A percentile compares a stretch with the other conserved stretches of the same genome.
phyloP scores from a whole-genome alignment of 208 protist genomes.

The Trichomonas vaginalis region DNA sequence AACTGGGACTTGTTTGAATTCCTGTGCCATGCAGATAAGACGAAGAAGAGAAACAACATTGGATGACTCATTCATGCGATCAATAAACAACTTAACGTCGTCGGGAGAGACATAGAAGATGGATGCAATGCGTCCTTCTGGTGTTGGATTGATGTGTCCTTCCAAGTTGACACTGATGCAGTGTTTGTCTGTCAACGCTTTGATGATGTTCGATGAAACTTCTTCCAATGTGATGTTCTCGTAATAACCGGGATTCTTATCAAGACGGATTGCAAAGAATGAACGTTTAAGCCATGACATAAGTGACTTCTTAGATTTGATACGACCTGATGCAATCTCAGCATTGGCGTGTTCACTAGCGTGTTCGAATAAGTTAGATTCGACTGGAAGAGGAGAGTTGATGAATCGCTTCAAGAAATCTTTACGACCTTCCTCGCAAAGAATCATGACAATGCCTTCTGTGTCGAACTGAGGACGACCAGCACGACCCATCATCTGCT shows the following conservation, averaged over 20 bases:
- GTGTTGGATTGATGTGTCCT: not conserved
- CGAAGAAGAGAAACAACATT: not conserved
- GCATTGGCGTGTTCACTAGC: slow-evolving; percentile 96
- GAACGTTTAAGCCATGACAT: not conserved
- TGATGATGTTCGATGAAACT: not conserved
- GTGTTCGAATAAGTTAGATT: slow-evolving; percentile 71
- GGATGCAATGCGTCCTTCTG: not conserved
- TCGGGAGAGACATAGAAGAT: not conserved
- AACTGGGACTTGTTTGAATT: slow-evolving; percentile 69
- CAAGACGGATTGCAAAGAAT: not conserved
- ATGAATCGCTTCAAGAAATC: slow-evolving; percentile 88
- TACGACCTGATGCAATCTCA: slow-evolving; percentile 67
- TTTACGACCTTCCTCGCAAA: slow-evolving; percentile 89
- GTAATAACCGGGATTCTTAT: slow-evolving; percentile 15
- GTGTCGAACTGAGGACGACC: slow-evolving; percentile 66
- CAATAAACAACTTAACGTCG: not conserved
- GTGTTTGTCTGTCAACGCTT: not conserved
- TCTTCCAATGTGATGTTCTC: not conserved
- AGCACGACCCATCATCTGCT: slow-evolving; percentile 97
- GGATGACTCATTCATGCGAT: not conserved
- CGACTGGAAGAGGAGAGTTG: slow-evolving; percentile 86
- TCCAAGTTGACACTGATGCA: not conserved
- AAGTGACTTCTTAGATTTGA: slow-evolving; percentile 7
- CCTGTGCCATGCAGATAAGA: slow-evolving; percentile 54
- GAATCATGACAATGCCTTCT: slow-evolving; percentile 61